A percentile compares a stretch with the other conserved stretches of the same genome.
Conservation (phyloP, 345 rosid species). For the rapeseed (Brassica napus) region Da-Ae NC_063438.1:6488501-6489000, state of each 20-base stretch:
- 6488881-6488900: slow-evolving; percentile 1
- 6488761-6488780: slow-evolving; percentile 66
- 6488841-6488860: slow-evolving; percentile 5
- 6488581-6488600: background rate
- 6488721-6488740: too few relatives aligned
- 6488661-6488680: slow-evolving; percentile 40
- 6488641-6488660: background rate
- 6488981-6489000: background rate
- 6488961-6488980: background rate
- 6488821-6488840: background rate
- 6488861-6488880: slow-evolving; percentile 12
- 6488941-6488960: background rate
- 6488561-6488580: too few relatives aligned
- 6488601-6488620: background rate
- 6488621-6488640: background rate
- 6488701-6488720: too few relatives aligned
- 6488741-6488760: slow-evolving; percentile 41
- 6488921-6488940: background rate
- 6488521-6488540: too few relatives aligned
- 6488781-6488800: slow-evolving; percentile 86
- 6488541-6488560: too few relatives aligned
- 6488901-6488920: background rate
- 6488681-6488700: background rate
- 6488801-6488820: slow-evolving; percentile 79
- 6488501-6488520: too few relatives aligned